Base-by-base conservation (phyloP, 768 basidiomycete species). In the Lactarius vividus region DNA sequence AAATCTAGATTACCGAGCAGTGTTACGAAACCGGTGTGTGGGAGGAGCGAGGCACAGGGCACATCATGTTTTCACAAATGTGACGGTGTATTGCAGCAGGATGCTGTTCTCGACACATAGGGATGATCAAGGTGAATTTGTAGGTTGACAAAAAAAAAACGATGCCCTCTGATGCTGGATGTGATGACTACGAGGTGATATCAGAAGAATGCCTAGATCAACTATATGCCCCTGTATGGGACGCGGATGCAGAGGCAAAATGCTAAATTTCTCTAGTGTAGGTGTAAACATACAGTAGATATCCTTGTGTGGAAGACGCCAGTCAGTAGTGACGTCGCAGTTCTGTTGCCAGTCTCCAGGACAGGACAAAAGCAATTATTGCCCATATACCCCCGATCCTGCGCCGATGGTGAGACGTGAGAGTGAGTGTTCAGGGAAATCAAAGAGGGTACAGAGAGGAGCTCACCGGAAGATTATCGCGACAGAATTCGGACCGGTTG, bases 391-490 rank as follows among this genome's bases (percentile, higher is more conserved):
- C 70, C 16, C 73, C 72, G 3, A 74, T 59, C n/a, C 73, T 74
- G 55, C 23, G 39, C 10, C 37, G 0, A 28, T 10, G 20, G 6
- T 44, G 42, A 33, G 53, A 40, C 54, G 35, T 13, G 35, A 37
- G 9, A 31, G n/a, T n/a, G n/a, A 16, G 35, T 0, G 16, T 18
- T 16, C 26, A 62, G 2, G 23, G 15, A 10, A 44, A 37, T 55
- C 15, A 49, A n/a, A n/a, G 49, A 53, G 28, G 49, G 44, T 5
- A 46, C 26, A 2, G 13, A 37, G 10, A 31, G 31, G 20, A 4
- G 67, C 75, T 69, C 64, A 78, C 78, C 77, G 66, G 65, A 81
- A 80, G 55, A 81, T 79, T 49, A 81, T 70, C 20, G 78, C 79
- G 2, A 81, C 75, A 4, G 79, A 77, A 70, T 78, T 78, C 4